Conservation (phyloP, 352 stramenopile species). For the Pythium rishiriense region DNA sequence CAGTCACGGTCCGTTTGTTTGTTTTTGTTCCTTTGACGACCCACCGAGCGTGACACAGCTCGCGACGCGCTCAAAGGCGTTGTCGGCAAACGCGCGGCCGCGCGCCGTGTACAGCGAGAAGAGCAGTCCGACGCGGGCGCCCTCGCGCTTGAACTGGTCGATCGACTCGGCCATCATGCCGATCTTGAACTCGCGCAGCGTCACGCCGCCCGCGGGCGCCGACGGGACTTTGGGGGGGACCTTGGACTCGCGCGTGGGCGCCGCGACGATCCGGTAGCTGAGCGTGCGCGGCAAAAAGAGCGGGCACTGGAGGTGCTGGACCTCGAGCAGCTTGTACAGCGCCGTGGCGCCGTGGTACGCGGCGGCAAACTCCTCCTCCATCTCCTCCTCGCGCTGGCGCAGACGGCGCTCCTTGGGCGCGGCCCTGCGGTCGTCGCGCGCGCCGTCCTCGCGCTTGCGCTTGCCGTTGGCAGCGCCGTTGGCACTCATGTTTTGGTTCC, state of each 20-base stretch:
- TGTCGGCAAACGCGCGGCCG: conserved; percentile 50
- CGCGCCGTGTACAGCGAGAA: conserved; percentile 55
- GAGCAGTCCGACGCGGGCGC: conserved; percentile 50
- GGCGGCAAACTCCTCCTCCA: conserved; percentile 80
- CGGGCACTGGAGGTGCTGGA: conserved; percentile 66
- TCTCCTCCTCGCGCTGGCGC: conserved; percentile 66
- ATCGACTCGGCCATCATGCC: conserved; percentile 68
- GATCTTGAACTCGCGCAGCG: conserved; percentile 61
- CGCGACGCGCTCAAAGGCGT: conserved; percentile 54
- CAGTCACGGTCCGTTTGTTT: neutral
- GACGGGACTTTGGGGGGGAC: conserved; percentile 3
- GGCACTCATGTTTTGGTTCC: neutral
- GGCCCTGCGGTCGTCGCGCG: conserved; percentile 62
- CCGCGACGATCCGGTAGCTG: conserved; percentile 61
- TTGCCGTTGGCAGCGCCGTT: conserved; percentile 2
- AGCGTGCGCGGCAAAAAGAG: conserved; percentile 79
- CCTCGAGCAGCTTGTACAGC: conserved; percentile 84
- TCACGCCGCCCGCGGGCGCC: conserved; percentile 21
- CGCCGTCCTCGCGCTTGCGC: conserved; percentile 24
- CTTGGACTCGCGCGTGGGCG: conserved; percentile 6
- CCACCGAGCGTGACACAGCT: conserved; percentile 61
- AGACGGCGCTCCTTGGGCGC: conserved; percentile 45
- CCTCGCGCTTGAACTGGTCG: conserved; percentile 58
- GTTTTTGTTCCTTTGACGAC: neutral
- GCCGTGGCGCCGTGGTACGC: conserved; percentile 75